Evolutionary conservation across 768 basidiomycete genomes (phyloP).

Genomic region (Plicaturopsis crispa): DNA sequence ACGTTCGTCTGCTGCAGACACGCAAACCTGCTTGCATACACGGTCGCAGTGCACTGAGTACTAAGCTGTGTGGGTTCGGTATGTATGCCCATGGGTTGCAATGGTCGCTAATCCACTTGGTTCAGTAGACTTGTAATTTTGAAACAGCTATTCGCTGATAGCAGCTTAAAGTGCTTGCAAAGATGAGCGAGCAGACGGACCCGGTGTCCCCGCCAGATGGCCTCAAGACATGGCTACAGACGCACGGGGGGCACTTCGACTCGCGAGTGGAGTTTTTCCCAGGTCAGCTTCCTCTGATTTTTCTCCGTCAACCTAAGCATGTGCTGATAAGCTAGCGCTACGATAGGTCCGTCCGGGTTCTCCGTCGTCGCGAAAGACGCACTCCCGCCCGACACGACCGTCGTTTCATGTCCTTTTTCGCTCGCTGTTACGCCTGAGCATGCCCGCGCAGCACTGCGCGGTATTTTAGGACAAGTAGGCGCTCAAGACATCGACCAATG

Average conservation of each 20-base stretch:
- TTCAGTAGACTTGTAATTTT: too few species aligned
- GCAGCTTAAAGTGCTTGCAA: too few species aligned
- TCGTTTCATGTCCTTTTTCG: conserved; percentile 63
- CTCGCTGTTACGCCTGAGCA: conserved; percentile 54
- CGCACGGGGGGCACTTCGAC: conserved; percentile 45
- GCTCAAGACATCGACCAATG: conserved; percentile 25
- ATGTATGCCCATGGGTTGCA: too few species aligned
- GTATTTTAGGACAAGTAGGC: conserved; percentile 24
- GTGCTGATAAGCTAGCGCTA: conserved; percentile 7
- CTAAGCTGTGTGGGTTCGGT: too few species aligned
- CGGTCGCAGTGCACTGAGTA: too few species aligned
- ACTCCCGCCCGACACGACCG: conserved; percentile 41
- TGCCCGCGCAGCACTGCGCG: conserved; percentile 34
- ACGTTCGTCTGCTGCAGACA: too few species aligned
- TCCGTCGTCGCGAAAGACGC: conserved; percentile 39
- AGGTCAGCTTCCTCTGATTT: conserved; percentile 29
- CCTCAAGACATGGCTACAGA: conserved; percentile 44
- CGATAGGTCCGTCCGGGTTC: conserved; percentile 37
- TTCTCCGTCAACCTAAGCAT: not conserved
- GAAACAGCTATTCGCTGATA: too few species aligned
- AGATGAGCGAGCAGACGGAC: too few species aligned
- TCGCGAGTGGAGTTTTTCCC: conserved; percentile 31
- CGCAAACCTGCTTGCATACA: too few species aligned
- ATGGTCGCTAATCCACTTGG: too few species aligned
- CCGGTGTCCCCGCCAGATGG: too few species aligned